Conservation (phyloP, 1,284 basidiomycete genomes). For the Apiotrichum domesticum region DNA sequence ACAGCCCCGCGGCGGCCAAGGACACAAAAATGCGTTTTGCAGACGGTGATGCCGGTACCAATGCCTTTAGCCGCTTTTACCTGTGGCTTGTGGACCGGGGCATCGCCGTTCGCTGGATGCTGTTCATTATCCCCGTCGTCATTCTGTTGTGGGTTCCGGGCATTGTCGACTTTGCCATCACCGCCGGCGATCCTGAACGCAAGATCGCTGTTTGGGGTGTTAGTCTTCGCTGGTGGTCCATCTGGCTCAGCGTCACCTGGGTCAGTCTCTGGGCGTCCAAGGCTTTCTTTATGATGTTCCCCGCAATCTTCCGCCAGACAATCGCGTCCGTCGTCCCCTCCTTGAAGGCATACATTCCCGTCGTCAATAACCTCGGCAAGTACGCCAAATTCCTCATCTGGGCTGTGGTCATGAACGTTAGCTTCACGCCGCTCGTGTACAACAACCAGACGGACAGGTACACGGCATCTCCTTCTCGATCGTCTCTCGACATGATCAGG, state of each 20-base stretch:
- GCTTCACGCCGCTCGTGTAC: constrained; percentile 62
- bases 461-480: neutral
- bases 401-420: constrained; percentile 61
- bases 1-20: constrained; percentile 39
- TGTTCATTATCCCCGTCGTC: constrained; percentile 70
- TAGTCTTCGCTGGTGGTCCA: constrained; percentile 68
- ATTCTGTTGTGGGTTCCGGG: constrained; percentile 64
- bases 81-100: constrained; percentile 69
- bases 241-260: constrained; percentile 77
- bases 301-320: constrained; percentile 57
- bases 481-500: constrained; percentile 25
- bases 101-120: constrained; percentile 70
- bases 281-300: constrained; percentile 60
- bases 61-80: constrained; percentile 50
- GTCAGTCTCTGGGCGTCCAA: constrained; percentile 77
- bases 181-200: constrained; percentile 40
- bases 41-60: constrained; percentile 47
- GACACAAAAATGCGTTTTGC: constrained; percentile 44
- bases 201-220: constrained; percentile 38
- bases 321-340: constrained; percentile 66
- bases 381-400: constrained; percentile 62
- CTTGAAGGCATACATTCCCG: constrained; percentile 66
- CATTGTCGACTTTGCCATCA: constrained; percentile 63
- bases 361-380: constrained; percentile 62
- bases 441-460: constrained; percentile 13